Evolutionary conservation across 371 early-diverging fungal genomes (phyloP), one percentile per base, ranked within the genome.

Genomic region (Blakeslea trispora): DNA sequence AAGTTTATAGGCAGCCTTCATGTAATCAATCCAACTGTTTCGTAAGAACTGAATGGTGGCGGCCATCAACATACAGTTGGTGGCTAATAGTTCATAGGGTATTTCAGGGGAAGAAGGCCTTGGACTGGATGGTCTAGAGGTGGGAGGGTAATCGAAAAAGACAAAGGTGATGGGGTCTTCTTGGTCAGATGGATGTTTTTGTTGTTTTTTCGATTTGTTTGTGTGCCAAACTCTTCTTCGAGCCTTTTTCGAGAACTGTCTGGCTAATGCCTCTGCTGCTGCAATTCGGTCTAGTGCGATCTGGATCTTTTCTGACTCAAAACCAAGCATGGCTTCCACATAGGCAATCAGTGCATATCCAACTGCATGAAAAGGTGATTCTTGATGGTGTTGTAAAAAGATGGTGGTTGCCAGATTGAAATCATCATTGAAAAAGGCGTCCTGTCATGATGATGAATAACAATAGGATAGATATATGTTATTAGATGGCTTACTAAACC

Each of bases 331-430:
- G n/a, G 79, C 79, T 57, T 79, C 79, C 8, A 75, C 72, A 61
- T 73, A 79, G 9, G 75, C 74, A 55, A 79, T 71, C 7, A 79
- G 34, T 24, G 79, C 75, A 61, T 63, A 73, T 5, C 75, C 79
- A 37, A 79, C 66, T 19, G 79, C 79, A 64, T 79, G 79, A 53
- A 79, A 79, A 0, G 79, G 79, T 4, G 79, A 79, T 34, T 68
- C 72, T 3, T 57, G 40, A 19, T 66, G 66, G 51, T 79, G 72
- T 47, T 72, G 71, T 14, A 59, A 41, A 56, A 79, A 69, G 15
- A 75, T 73, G 17, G 51, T 19, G 37, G 73, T 61, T 15, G 79
- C 79, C 15, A 68, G 40, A 31, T 75, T 75, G 50, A 75, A 79
- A 41, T 79, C 65, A 40, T 79, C 79, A 41, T 79, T 62, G 34